A percentile compares a stretch with the other conserved stretches of the same genome.
Conservation (phyloP, 2,329 filamentous ascomycete genomes). For the Diplodia seriata region DNA sequence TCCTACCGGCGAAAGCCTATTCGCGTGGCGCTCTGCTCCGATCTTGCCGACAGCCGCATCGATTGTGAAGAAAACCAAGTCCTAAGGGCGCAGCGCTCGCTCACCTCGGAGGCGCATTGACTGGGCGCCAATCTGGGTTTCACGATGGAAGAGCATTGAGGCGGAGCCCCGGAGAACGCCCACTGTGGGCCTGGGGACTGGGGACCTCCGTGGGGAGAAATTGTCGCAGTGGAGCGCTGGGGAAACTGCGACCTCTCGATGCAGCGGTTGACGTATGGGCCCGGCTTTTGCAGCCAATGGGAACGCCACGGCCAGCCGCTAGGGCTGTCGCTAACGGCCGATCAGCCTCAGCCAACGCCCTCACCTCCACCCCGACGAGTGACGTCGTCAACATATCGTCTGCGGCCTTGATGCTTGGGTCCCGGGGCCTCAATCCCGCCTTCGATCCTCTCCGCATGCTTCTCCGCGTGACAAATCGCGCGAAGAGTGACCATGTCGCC, state of each 20-base stretch:
- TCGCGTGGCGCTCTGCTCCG: constrained; percentile 17
- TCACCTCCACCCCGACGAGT: constrained; percentile 1
- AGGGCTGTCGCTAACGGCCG: constrained; percentile 1
- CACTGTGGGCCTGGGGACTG: constrained; percentile 28
- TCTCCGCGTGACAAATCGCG: constrained; percentile 6
- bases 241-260: constrained; percentile 11
- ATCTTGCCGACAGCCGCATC: constrained; percentile 17
- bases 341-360: constrained; percentile 22
- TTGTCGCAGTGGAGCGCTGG: constrained; percentile 26
- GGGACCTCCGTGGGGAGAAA: constrained; percentile 28
- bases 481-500: constrained; percentile 7
- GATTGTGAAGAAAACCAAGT: not conserved
- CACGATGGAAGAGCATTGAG: not conserved
- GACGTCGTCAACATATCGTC: constrained; percentile 7
- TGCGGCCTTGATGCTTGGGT: not conserved
- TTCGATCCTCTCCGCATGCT: not conserved
- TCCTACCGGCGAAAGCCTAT: constrained; percentile 14
- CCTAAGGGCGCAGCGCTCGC: not conserved
- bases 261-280: constrained; percentile 20
- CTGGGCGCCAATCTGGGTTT: not conserved
- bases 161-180: constrained; percentile 16
- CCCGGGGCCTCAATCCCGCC: not conserved
- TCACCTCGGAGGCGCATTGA: no score
- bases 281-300: constrained; percentile 4
- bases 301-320: not conserved